Evolutionary conservation across 1,284 basidiomycete species (phyloP).

Genomic region (Trametes hirsuta): DNA sequence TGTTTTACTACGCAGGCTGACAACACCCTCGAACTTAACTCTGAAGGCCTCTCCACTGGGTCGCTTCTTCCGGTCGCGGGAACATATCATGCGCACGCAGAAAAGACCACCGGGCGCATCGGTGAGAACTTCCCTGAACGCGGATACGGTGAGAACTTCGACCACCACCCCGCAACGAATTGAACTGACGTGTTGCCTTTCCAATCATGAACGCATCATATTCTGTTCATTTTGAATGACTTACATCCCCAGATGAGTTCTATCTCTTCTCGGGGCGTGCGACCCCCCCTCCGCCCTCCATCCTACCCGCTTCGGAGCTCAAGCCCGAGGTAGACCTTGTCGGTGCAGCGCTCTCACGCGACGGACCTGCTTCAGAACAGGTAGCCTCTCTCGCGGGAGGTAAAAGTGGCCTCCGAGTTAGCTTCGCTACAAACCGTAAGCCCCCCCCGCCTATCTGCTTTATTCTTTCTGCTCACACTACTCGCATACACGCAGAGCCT

Average conservation of each 20-base stretch:
- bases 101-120: constrained; percentile 52
- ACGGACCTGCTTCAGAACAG: constrained; percentile 42
- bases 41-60: constrained; percentile 55
- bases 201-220: not conserved
- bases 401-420: constrained; percentile 60
- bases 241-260: constrained; percentile 56
- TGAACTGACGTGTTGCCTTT: not conserved
- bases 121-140: constrained; percentile 57
- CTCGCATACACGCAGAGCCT: constrained; percentile 48
- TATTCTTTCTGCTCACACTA: constrained; percentile 30
- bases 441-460: constrained; percentile 14
- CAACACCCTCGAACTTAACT: constrained; percentile 55
- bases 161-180: not conserved
- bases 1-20: constrained; percentile 45
- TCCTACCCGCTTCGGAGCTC: constrained; percentile 35
- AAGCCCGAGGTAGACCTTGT: constrained; percentile 48
- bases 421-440: constrained; percentile 73
- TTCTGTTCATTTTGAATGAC: not conserved
- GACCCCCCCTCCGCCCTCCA: constrained; percentile 44
- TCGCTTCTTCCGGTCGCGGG: constrained; percentile 49
- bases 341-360: constrained; percentile 49
- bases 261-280: constrained; percentile 54
- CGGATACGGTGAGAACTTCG: constrained; percentile 56
- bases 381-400: constrained; percentile 58
- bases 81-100: constrained; percentile 52